Evolutionary conservation across 192 early-diverging fungal genomes (phyloP).

Genomic region (Coemansia sp.): DNA sequence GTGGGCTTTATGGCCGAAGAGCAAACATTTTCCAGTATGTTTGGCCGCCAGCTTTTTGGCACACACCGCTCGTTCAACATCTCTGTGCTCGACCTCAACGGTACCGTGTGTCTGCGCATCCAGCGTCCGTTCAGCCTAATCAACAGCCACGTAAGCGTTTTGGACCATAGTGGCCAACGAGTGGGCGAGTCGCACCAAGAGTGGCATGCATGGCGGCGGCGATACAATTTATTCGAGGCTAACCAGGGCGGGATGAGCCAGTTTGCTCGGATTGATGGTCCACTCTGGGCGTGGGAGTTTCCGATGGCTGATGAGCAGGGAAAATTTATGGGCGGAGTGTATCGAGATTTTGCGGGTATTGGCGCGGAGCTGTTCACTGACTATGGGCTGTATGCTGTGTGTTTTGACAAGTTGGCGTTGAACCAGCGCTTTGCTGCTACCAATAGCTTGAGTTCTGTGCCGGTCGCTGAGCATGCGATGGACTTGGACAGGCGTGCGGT

Average conservation of each 20-base stretch:
- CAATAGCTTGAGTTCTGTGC: slow-evolving; percentile 15
- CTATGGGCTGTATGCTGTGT: slow-evolving; percentile 77
- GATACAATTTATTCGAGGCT: slow-evolving; percentile 73
- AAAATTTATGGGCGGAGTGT: slow-evolving; percentile 62
- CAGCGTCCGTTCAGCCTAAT: slow-evolving; percentile 66
- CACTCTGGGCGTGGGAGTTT: slow-evolving; percentile 81
- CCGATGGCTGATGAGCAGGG: slow-evolving; percentile 52
- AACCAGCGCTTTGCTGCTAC: slow-evolving; percentile 9
- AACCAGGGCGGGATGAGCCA: slow-evolving; percentile 32
- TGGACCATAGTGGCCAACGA: slow-evolving; percentile 60
- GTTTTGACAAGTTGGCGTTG: slow-evolving; percentile 59
- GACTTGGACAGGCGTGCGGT: slow-evolving; percentile 80
- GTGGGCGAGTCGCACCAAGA: slow-evolving; percentile 79
- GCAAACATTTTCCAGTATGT: slow-evolving; percentile 59
- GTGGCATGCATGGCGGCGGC: slow-evolving; percentile 77
- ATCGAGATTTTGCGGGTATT: slow-evolving; percentile 81
- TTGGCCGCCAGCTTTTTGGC: slow-evolving; percentile 70
- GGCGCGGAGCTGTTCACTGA: slow-evolving; percentile 79
- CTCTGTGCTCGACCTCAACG: slow-evolving; percentile 66
- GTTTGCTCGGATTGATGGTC: slow-evolving; percentile 71
- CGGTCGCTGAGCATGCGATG: slow-evolving; percentile 52
- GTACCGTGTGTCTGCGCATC: slow-evolving; percentile 71
- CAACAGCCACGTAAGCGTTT: slow-evolving; percentile 73
- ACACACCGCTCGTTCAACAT: slow-evolving; percentile 78
- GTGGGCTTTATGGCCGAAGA: slow-evolving; percentile 85